A percentile compares a stretch with the other conserved stretches of the same genome.
Evolutionary conservation across 257 asterid genomes (phyloP).

Genomic region (Echium plantagineum): DNA sequence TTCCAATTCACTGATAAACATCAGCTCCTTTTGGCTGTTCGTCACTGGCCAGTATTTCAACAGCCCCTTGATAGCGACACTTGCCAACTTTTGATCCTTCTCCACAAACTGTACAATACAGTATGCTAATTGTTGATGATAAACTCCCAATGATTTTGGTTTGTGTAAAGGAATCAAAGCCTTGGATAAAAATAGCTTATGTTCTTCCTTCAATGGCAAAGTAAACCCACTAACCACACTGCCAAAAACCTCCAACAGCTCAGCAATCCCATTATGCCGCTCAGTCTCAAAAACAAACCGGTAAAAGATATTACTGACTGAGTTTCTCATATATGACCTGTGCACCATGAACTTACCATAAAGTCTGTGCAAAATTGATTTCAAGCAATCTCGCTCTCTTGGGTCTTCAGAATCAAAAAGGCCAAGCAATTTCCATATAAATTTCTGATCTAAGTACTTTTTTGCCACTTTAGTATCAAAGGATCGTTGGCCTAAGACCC

Average conservation of each 20-base stretch:
- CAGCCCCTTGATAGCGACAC: constrained; percentile 24
- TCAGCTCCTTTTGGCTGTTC: constrained; percentile 36
- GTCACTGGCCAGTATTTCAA: constrained; percentile 40
- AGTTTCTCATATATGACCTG: constrained; percentile 34
- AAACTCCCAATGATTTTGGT: constrained; percentile 34
- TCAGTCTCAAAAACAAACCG: constrained; percentile 32
- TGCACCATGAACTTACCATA: constrained; percentile 43
- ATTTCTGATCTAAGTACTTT: constrained; percentile 29
- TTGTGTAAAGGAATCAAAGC: constrained; percentile 37
- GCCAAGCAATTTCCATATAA: constrained; percentile 24
- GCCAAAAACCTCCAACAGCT: constrained; percentile 34
- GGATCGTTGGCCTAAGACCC: constrained; percentile 19
- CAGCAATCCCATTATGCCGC: constrained; percentile 34
- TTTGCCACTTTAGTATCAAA: constrained; percentile 33
- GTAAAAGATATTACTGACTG: constrained; percentile 31
- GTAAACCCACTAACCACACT: constrained; percentile 40
- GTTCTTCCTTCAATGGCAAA: constrained; percentile 38
- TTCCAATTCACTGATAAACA: constrained; percentile 39
- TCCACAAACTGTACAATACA: constrained; percentile 38
- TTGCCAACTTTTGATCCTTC: constrained; percentile 35
- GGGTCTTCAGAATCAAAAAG: constrained; percentile 39
- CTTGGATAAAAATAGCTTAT: constrained; percentile 21
- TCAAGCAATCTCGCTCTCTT: constrained; percentile 34
- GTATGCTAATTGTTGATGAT: constrained; percentile 37
- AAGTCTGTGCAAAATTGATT: constrained; percentile 34